Evolutionary conservation across 208 protist genomes (phyloP), one percentile per base, ranked within the genome.

Genomic region (Phytomonas sp.): DNA sequence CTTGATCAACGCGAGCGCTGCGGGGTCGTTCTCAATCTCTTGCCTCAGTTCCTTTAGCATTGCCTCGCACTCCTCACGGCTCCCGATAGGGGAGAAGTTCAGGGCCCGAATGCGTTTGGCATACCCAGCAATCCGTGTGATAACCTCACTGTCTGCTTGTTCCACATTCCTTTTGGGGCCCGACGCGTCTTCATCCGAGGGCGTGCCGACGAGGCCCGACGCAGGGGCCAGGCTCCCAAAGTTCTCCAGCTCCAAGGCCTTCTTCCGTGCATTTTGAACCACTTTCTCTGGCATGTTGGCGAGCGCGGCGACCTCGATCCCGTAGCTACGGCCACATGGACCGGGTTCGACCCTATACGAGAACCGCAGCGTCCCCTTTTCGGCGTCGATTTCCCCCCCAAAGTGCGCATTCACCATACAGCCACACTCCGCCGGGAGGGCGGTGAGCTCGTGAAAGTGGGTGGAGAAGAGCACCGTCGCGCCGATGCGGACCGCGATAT

Each of bases 381-480:
- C 75, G 0, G 79, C 76, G 70, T 88, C 74, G 46, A 82, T 74
- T 36, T 83, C 75, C 7, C 88, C 93, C 20, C 83, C 89, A 75
- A 98, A 94, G 74, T 97, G 90, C 20, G 81, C 73, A 75, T 98
- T 97, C 32, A 64, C 66, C 51, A 92, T 64, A 28, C 81, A 75
- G 2, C 65, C 46, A 56, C 82, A 84, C 43, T 84, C 61, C 66
- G 71, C 75, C 29, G 83, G 81, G 4, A 99, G 82, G 53, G 87
- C 88, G 17, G 98, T 99, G 31, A 99, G 88, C 85, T 99, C 99
- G 79, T 99, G 99, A 80, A 99, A 99, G 84, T 99, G 99, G 17
- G 98, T 99, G 20, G 99, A 99, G 80, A 99, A 99, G 62, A 99
- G 82, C 46, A 94, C 88, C 13, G 96, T 89, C 7, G 89, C 74